Percentiles rank a stretch among this genome's conserved stretches.
Evolutionary conservation across 2,329 filamentous ascomycete species (phyloP).

Genomic region (Penicillium griseofulvum): DNA sequence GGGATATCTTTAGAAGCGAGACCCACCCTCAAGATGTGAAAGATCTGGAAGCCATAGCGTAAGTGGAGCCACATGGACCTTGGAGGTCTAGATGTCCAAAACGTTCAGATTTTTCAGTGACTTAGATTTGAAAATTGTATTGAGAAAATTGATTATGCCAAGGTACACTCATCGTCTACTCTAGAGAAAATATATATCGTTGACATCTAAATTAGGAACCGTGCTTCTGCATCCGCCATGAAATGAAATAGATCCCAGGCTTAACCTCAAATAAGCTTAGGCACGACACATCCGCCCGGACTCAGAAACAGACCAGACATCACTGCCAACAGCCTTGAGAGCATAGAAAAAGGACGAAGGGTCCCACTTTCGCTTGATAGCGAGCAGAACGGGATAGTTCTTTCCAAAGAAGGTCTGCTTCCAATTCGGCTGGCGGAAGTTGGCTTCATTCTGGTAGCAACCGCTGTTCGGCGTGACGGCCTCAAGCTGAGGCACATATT

Average conservation of each 20-base stretch:
- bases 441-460: conserved; percentile 45
- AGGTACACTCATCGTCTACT: background rate
- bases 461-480: conserved; percentile 40
- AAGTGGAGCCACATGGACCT: background rate
- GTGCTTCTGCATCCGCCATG: background rate
- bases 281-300: conserved; percentile 31
- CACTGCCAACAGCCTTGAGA: conserved; percentile 40
- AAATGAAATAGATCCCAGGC: background rate
- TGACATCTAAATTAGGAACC: background rate
- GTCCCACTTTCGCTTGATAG: conserved; percentile 45
- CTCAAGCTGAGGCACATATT: conserved; percentile 40
- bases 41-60: background rate
- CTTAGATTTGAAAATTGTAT: background rate
- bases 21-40: background rate
- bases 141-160: background rate
- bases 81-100: background rate
- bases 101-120: background rate
- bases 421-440: conserved; percentile 43
- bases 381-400: conserved; percentile 38
- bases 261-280: background rate
- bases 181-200: background rate
- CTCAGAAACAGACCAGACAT: conserved; percentile 33
- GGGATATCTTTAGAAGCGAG: background rate
- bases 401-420: conserved; percentile 44
- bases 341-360: conserved; percentile 43